Base-by-base conservation (phyloP, 2,329 filamentous ascomycete species). In the Aspergillus texensis region DNA sequence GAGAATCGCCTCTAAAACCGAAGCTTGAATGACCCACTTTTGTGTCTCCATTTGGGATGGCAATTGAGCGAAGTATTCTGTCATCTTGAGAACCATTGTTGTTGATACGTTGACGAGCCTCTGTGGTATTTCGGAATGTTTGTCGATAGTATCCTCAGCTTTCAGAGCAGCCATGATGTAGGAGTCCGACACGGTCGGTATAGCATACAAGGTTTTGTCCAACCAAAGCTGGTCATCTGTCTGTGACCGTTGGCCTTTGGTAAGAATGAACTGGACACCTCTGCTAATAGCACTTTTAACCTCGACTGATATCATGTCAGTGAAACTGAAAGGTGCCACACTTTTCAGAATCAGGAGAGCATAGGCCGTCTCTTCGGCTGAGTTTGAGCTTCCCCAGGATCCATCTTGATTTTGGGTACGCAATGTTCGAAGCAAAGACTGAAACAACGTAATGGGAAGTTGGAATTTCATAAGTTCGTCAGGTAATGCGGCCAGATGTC, bases 331-430 rank as follows among this genome's bases (percentile, higher is more conserved):
- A 45, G 11, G 21, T 4, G 41, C 41, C 19, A 45, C 41, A 11
- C 10, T 45, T 45, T 45, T 45, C 2, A 54, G 11, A 26, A 41
- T 30, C 36, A 60, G 16, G 6, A 60, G 1, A 2, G 58, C 58
- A 52, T 60, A 60, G 5, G 58, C 46, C 1, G 46, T 60, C 36
- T 60, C 58, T 24, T 60, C 58, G 21, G 28, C 32, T 2, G 53
- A 56, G 14, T 21, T 21, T 4, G 19, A 43, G 45, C 8, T 36
- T 30, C 58, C 58, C 58, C 58, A 54, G 6, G 58, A 60, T 12
- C 58, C 58, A n/a, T 60, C 58, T 3, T 30, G 28, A 11, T 60
- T 60, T 12, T 60, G 58, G 6, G n/a, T 53, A 11, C 14, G 48
- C 10, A 60, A 10, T 28, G 48, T 60, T 9, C 58, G 58, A 19